These are phyloP conservation scores for Candida piceae DNA, from an alignment of 805 yeast genomes.

Conservation along the genomic window DNA sequence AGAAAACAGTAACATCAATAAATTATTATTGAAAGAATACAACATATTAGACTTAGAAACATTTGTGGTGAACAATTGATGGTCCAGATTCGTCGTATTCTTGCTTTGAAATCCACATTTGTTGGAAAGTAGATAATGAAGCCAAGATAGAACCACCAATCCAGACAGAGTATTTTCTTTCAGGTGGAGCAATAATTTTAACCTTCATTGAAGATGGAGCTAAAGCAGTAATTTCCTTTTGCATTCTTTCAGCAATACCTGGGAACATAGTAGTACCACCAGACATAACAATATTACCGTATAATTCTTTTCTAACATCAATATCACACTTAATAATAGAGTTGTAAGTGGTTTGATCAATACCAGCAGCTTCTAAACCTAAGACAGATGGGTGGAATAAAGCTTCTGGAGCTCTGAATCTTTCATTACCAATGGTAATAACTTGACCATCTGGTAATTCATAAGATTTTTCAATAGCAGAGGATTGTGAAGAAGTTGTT, in stretches of 20 bases:
- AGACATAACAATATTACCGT: constrained; percentile 98
- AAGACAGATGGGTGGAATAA: constrained; percentile 96
- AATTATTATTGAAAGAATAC: no score
- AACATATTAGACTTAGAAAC: constrained; percentile 74
- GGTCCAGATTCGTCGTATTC: constrained; percentile 99
- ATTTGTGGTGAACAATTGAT: constrained; percentile 95
- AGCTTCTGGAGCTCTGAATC: constrained; percentile 99
- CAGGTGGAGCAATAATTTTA: constrained; percentile 99
- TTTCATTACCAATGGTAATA: constrained; percentile 98
- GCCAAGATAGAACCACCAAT: constrained; percentile 99
- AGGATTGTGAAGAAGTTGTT: constrained; percentile 98
- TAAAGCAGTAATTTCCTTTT: constrained; percentile 98
- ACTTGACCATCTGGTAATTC: constrained; percentile 99
- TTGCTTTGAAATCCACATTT: constrained; percentile 99
- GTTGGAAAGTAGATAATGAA: constrained; percentile 98
- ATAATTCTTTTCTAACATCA: constrained; percentile 97
- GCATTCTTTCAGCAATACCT: constrained; percentile 99
- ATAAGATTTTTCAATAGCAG: constrained; percentile 96
- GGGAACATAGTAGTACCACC: constrained; percentile 99
- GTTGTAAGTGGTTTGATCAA: constrained; percentile 95
- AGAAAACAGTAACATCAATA: not conserved
- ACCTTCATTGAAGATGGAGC: constrained; percentile 99
- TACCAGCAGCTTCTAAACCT: constrained; percentile 93
- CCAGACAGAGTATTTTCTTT: constrained; percentile 99
- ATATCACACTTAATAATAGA: constrained; percentile 98